Percentiles rank a stretch among this genome's conserved stretches.
Conservation (phyloP, 2,329 filamentous ascomycete genomes). For the Beauveria scarabaeidicola region DNA sequence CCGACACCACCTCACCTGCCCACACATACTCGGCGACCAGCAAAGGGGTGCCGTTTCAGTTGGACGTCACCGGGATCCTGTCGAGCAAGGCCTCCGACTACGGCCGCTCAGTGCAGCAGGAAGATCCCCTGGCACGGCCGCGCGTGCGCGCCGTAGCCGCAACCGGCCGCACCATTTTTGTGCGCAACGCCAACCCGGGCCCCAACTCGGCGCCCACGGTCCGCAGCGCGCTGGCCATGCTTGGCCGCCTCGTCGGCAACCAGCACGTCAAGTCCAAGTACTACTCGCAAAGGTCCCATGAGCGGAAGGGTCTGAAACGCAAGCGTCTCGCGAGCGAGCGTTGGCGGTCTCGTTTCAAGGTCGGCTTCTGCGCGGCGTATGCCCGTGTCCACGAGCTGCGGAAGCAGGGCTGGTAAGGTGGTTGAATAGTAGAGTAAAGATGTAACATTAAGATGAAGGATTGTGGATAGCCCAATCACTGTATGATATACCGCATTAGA, state of each 20-base stretch:
- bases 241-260: slow-evolving; percentile 29
- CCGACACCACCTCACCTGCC: background rate
- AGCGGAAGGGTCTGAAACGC: slow-evolving; percentile 65
- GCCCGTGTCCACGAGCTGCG: slow-evolving; percentile 59
- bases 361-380: slow-evolving; percentile 57
- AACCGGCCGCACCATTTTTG: slow-evolving; percentile 30
- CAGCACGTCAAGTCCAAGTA: slow-evolving; percentile 54
- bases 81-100: slow-evolving; percentile 22
- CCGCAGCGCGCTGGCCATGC: slow-evolving; percentile 33
- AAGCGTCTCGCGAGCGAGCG: slow-evolving; percentile 65
- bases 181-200: slow-evolving; percentile 20
- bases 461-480: background rate
- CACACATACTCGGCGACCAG: slow-evolving; percentile 11
- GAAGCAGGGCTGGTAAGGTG: slow-evolving; percentile 66
- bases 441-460: slow-evolving; percentile 6
- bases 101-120: slow-evolving; percentile 14
- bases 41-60: slow-evolving; percentile 8
- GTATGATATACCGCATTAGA: slow-evolving; percentile 3
- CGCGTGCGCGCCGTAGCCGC: slow-evolving; percentile 37
- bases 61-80: slow-evolving; percentile 30
- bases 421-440: background rate
- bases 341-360: slow-evolving; percentile 61
- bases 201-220: slow-evolving; percentile 26
- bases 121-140: slow-evolving; percentile 21
- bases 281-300: slow-evolving; percentile 58